Evolutionary conservation across 257 asterid species (phyloP), one percentile per base, ranked within the genome.

Genomic region (Solanum corneliomulleri): DNA sequence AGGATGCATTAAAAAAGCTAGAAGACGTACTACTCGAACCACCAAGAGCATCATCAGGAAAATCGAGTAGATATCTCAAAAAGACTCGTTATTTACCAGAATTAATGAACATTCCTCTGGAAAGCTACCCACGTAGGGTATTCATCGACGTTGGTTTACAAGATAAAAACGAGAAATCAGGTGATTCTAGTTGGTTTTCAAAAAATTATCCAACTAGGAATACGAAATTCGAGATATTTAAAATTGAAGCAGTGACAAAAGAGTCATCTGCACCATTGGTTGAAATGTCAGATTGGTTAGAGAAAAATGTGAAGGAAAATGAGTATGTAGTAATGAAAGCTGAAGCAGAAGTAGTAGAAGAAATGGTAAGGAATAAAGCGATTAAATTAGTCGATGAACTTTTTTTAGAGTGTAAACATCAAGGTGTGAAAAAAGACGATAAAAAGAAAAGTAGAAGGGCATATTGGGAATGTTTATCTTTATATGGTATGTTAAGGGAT

Each of bases 291-390:
- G 91, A 66, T 39, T 92, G 97, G 97, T 86, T 95, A 5, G 74
- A 58, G 75, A 91, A 92, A 89, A 93, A 90, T 16, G 93, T 93
- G 86, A 91, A 87, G 89, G 89, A 88, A 3, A 93, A 92, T 74
- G 99, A 95, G 58, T 96, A 90, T 80, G 98, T 95, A 0, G 98
- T 96, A 88, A 92, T 95, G 99, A 96, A 94, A 89, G 98, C 96
- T 21, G 97, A 95, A 88, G 98, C 98, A 25, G 93, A 89, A 84
- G 94, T 92, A 84, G 98, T 93, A 86, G 98, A 95, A 82, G 94
- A 92, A 86, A 89, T 95, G 97, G 88, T 93, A 42, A 91, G 86
- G 42, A 94, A 89, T 84, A 88, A 91, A 90, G 88, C 94, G 0
- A 58, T 96, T 31, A 89, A 85, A 42, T 89, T 96, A 2, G 94